phyloP scores from a whole-genome alignment of 1,284 basidiomycete species.

The Phellopilus nigrolimitatus region DNA sequence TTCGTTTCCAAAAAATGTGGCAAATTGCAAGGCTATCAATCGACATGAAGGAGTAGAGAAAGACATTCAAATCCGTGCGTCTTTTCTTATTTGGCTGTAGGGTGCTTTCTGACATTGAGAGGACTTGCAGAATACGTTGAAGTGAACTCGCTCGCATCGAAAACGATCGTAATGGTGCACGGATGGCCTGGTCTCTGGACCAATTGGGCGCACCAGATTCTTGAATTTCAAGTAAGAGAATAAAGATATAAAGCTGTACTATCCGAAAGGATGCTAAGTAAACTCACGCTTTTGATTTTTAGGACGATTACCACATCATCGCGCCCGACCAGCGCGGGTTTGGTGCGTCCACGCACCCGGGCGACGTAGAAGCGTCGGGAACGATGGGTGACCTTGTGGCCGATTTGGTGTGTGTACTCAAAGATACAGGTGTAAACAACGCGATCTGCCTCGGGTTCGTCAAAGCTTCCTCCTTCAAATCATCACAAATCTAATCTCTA shows the following conservation, averaged over 20 bases:
- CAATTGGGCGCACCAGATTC: conserved; percentile 64
- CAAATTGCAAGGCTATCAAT: conserved; percentile 36
- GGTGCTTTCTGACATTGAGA: neutral
- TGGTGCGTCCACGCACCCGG: conserved; percentile 59
- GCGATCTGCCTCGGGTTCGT: conserved; percentile 59
- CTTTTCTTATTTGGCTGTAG: neutral
- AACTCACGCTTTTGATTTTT: conserved; percentile 5
- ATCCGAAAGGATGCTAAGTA: too few relatives aligned
- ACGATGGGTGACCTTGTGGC: conserved; percentile 53
- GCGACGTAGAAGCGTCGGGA: conserved; percentile 53
- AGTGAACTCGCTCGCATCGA: conserved; percentile 46
- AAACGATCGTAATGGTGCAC: conserved; percentile 60
- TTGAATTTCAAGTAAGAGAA: conserved; percentile 55
- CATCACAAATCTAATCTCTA: neutral
- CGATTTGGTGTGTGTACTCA: conserved; percentile 57
- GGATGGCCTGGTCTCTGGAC: conserved; percentile 75
- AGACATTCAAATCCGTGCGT: conserved; percentile 37
- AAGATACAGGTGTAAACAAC: conserved; percentile 41
- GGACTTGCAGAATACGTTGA: conserved; percentile 52
- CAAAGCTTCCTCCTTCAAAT: neutral
- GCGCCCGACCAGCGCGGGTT: conserved; percentile 63
- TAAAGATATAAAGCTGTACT: too few relatives aligned
- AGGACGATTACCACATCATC: conserved; percentile 56
- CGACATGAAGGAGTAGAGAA: conserved; percentile 29
- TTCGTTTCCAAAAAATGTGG: conserved; percentile 32